These are phyloP conservation scores for Millerago galiae DNA, from an alignment of 805 yeast species.

Conservation along the genomic window DNA sequence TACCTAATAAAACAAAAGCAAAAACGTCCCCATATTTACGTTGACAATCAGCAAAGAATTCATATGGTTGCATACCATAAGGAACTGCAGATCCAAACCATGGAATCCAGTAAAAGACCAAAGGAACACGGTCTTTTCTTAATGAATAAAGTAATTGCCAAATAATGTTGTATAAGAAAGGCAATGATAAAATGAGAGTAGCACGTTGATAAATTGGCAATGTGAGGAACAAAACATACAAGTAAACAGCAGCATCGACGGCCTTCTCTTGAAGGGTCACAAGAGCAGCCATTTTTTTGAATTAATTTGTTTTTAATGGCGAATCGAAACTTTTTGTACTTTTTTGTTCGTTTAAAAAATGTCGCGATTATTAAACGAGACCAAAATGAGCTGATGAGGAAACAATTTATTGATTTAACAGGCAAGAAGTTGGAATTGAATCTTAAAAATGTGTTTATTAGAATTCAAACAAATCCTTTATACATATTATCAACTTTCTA, in stretches of 20 bases:
- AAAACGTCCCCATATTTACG: slow-evolving; percentile 87
- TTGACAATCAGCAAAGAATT: slow-evolving; percentile 75
- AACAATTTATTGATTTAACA: neutral
- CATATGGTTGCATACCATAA: slow-evolving; percentile 92
- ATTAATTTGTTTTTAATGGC: neutral
- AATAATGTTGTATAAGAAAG: slow-evolving; percentile 56
- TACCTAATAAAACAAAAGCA: slow-evolving; percentile 84
- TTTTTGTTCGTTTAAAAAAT: neutral
- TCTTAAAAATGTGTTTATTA: too few species aligned
- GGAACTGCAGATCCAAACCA: slow-evolving; percentile 90
- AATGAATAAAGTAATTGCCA: slow-evolving; percentile 69
- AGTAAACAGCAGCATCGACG: slow-evolving; percentile 9
- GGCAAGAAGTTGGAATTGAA: neutral
- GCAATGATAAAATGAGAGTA: slow-evolving; percentile 32
- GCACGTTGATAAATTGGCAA: slow-evolving; percentile 32
- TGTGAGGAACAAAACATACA: slow-evolving; percentile 23
- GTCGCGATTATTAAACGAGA: neutral
- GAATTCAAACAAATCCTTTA: too few species aligned
- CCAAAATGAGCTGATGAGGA: neutral
- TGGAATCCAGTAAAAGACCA: slow-evolving; percentile 89
- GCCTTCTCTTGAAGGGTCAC: slow-evolving; percentile 10
- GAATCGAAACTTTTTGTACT: too few species aligned
- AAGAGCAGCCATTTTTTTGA: slow-evolving; percentile 16
- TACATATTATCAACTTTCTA: too few species aligned
- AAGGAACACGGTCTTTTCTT: slow-evolving; percentile 77